phyloP scores from a whole-genome alignment of 2,329 filamentous ascomycete species.

The Elsinoe fawcettii region DNA sequence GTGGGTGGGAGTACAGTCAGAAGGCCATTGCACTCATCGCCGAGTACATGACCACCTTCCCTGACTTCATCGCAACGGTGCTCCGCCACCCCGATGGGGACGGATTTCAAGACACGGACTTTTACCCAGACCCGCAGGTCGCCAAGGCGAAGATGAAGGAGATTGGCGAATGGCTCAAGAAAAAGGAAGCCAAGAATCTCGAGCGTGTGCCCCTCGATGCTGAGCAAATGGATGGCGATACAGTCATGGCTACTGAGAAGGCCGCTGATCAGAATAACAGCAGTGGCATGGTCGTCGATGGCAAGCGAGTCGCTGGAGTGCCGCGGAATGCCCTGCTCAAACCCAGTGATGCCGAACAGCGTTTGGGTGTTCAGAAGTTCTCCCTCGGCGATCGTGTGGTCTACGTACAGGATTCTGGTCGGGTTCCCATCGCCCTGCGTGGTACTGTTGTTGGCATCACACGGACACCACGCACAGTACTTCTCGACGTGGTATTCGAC shows the following conservation, averaged over 20 bases:
- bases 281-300: conserved; percentile 44
- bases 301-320: conserved; percentile 68
- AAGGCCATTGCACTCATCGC: conserved; percentile 73
- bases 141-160: conserved; percentile 82
- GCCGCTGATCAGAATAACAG: conserved; percentile 59
- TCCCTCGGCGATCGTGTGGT: conserved; percentile 81
- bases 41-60: conserved; percentile 88
- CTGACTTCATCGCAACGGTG: conserved; percentile 88
- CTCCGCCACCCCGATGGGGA: conserved; percentile 78
- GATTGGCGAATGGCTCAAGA: conserved; percentile 88
- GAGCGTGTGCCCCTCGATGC: conserved; percentile 94
- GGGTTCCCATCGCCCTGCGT: conserved; percentile 83
- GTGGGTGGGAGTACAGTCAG: conserved; percentile 92
- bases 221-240: conserved; percentile 86
- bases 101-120: conserved; percentile 74
- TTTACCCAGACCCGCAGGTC: conserved; percentile 65
- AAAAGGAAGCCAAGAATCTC: conserved; percentile 81
- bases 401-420: conserved; percentile 85
- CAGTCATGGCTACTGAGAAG: conserved; percentile 71
- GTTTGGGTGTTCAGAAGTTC: conserved; percentile 78
- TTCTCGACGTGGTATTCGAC: conserved; percentile 91
- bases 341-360: conserved; percentile 91
- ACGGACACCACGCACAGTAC: conserved; percentile 69
- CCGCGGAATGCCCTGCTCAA: conserved; percentile 83
- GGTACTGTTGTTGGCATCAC: conserved; percentile 95